Conservation (phyloP, 345 rosid species). For the Kernera saxatilis region DNA sequence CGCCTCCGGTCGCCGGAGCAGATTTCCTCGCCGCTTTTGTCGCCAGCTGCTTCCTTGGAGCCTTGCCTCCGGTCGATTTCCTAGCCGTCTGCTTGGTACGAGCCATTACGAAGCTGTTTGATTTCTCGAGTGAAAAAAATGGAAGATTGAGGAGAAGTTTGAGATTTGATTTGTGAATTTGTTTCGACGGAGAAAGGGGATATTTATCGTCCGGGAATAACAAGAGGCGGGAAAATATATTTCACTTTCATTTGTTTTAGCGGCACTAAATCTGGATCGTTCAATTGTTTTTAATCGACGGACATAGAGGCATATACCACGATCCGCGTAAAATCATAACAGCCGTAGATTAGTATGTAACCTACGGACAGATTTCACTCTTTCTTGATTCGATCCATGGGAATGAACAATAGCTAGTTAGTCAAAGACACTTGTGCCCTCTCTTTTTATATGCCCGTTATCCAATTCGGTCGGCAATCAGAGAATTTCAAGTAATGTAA, state of each 20-base stretch:
- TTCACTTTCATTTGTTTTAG: neutral
- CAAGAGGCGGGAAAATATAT: slow-evolving; percentile 2
- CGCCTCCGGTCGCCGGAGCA: slow-evolving; percentile 65
- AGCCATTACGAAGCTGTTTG: slow-evolving; percentile 30
- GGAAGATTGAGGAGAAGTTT: neutral
- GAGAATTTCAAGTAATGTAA: too few species aligned
- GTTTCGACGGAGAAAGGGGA: neutral
- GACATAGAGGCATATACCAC: neutral
- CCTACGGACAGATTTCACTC: neutral
- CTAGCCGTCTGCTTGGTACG: slow-evolving; percentile 63
- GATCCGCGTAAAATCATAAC: slow-evolving; percentile 2
- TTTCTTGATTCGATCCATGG: neutral
- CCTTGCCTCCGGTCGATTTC: slow-evolving; percentile 61
- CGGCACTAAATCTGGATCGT: slow-evolving; percentile 4
- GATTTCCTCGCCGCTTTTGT: slow-evolving; percentile 63
- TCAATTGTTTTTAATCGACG: slow-evolving; percentile 4
- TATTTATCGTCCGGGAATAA: neutral
- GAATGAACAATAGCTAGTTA: slow-evolving; percentile 2
- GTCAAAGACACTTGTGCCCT: neutral
- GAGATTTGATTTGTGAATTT: slow-evolving; percentile 4
- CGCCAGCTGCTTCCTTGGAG: slow-evolving; percentile 58
- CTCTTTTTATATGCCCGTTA: neutral
- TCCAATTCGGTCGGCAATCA: neutral
- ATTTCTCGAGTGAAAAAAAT: neutral
- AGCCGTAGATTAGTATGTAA: neutral